Conservation (phyloP, 805 yeast genomes). For the Yamadazyma scolyti region DNA sequence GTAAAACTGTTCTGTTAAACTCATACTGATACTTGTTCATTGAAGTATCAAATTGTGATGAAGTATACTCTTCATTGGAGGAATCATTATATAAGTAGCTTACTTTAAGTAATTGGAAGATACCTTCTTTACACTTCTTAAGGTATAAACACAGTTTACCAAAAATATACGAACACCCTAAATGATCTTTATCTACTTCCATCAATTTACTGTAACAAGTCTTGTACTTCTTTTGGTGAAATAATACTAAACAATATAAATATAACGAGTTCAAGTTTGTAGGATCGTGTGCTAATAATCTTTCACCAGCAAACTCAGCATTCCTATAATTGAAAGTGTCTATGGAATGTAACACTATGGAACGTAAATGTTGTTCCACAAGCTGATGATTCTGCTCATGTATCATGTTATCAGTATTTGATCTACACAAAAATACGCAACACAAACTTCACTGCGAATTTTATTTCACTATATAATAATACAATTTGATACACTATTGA, state of each 20-base stretch:
- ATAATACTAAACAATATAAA: conserved; percentile 65
- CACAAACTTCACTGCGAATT: too few species aligned
- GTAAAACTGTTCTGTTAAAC: conserved; percentile 35
- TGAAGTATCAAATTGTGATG: conserved; percentile 15
- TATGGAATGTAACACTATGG: conserved; percentile 62
- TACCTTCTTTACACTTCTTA: conserved; percentile 58
- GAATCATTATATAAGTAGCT: conserved; percentile 28
- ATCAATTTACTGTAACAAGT: conserved; percentile 51
- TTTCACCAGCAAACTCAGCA: conserved; percentile 85
- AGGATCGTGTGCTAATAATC: conserved; percentile 63
- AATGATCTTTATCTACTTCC: conserved; percentile 39
- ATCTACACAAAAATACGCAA: too few species aligned
- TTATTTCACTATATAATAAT: not conserved
- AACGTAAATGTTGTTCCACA: conserved; percentile 43
- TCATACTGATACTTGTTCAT: conserved; percentile 34
- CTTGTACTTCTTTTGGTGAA: conserved; percentile 54
- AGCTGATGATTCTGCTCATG: conserved; percentile 6
- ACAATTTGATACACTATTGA: conserved; percentile 7
- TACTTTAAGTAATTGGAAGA: conserved; percentile 37
- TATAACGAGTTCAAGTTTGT: conserved; percentile 59
- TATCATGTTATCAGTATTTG: too few species aligned
- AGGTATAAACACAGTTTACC: conserved; percentile 63
- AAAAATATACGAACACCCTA: conserved; percentile 74
- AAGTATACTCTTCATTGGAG: not conserved
- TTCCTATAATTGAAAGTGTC: conserved; percentile 67